Base-by-base conservation (phyloP, 441 rosid species). In the Gossypium lobatum region DNA sequence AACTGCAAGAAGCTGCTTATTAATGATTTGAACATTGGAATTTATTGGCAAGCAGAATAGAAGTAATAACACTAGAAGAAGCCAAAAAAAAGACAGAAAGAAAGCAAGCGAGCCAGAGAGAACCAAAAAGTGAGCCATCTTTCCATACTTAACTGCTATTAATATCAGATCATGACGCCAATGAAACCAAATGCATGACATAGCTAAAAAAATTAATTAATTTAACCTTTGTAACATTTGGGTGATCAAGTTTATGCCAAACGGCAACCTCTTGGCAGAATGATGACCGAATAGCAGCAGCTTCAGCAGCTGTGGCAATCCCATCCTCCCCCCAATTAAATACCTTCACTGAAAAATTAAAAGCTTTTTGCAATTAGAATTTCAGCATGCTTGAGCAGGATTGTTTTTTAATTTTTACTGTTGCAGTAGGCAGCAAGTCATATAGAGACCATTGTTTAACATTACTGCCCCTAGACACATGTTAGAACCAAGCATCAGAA, bases 241-340 rank as follows among this genome's bases (percentile, higher is more conserved):
- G 89, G 78, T 89, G 91, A 83, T 89, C 86, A 71, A 88, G 90
- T 80, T 84, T 88, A 83, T 88, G 85, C 94, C 92, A 88, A 70
- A 89, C 90, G 45, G 84, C 89, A 71, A 89, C 92, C 81, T 89
- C 94, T 85, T 88, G 90, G 74, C 42, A 84, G 69, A 89, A 89
- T 59, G 92, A 86, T 80, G 88, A 59, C 71, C 92, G 83, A 25
- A 88, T 79, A 65, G 87, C 80, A 3, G 88, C 83, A 23, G 88
- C 75, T 82, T 86, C 89, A 54, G 89, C 87, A 0, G 84, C 77
- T 39, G 91, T 80, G 52, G 82, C 81, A 48, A 78, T 55, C 39
- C 90, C 92, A 69, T 89, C 94, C 80, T 86, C 92, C 2, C 92
- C 94, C 94, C 90, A 89, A 58, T 89, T 90, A 70, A 89, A 82